These are phyloP conservation scores for Cladosporium phlei DNA, from an alignment of 2,329 filamentous ascomycete genomes.

Conservation along the genomic window DNA sequence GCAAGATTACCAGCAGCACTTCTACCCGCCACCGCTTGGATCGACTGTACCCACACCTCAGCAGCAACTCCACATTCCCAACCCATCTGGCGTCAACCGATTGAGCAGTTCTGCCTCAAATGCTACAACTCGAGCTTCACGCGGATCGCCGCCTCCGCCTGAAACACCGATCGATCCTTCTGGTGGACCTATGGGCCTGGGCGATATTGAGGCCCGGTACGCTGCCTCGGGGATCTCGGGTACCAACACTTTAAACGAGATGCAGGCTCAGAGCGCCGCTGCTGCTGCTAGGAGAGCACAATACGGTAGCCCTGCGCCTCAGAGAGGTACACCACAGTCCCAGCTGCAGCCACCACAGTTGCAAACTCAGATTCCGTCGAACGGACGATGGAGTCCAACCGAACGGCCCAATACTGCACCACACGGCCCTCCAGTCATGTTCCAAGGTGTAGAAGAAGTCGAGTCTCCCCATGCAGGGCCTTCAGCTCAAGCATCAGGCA, in stretches of 20 bases:
- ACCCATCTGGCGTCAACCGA: constrained; percentile 53
- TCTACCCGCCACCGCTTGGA: constrained; percentile 53
- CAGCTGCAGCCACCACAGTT: constrained; percentile 26
- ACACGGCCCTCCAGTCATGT: constrained; percentile 84
- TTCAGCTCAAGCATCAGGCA: constrained; percentile 6
- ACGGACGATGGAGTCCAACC: constrained; percentile 89
- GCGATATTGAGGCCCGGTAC: constrained; percentile 86
- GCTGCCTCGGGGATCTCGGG: constrained; percentile 87
- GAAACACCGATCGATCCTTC: constrained; percentile 70
- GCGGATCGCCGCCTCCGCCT: constrained; percentile 89
- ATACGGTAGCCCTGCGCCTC: constrained; percentile 51
- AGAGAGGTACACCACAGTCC: constrained; percentile 33
- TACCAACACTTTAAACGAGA: constrained; percentile 71
- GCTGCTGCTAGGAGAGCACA: constrained; percentile 76
- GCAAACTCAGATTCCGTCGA: constrained; percentile 34
- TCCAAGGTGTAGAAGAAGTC: constrained; percentile 77
- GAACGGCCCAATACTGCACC: constrained; percentile 81
- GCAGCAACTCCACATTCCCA: constrained; percentile 47
- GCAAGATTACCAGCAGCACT: constrained; percentile 47
- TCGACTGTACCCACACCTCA: constrained; percentile 20
- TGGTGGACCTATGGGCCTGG: constrained; percentile 33
- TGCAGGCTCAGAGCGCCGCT: constrained; percentile 71
- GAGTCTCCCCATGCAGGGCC: constrained; percentile 27
- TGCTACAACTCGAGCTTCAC: constrained; percentile 84
- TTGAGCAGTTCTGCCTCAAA: constrained; percentile 82